Base-by-base conservation (phyloP, 805 yeast genomes). In the Starmerella floricola region DNA sequence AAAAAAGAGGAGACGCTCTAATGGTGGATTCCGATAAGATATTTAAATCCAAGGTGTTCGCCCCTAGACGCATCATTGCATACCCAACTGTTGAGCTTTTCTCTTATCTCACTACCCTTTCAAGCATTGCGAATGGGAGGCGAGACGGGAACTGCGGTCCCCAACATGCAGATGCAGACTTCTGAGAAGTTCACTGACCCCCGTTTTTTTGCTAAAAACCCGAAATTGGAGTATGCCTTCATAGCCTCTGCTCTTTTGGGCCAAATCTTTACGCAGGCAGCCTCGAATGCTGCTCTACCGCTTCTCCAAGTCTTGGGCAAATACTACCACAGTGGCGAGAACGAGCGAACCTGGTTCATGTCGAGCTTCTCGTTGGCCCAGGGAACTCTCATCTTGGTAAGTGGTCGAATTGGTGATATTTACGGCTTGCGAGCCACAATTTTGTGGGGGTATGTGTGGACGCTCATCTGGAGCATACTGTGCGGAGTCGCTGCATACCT, bases 391-490 rank as follows among this genome's bases (percentile, higher is more conserved):
- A 79, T 81, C 38, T 59, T 81, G 23, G 65, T 76, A 3, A 71
- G 79, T 32, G 91, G 91, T 11, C 67, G 77, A 40, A 55, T 79
- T 39, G 91, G 93, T 27, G 93, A 81, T 53, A 62, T 80, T 8
- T 73, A 72, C 49, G 91, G 91, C 0, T 64, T 78, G 38, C 76
- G 74, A 44, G 61, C 57, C 31, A 57, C 74, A 10, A 66, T 76
- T 40, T 35, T 74, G 0, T 50, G 65, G 6, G 85, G 88, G 1
- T 75, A 76, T 58, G 37, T 60, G 11, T 71, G 80, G 73, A 59
- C 69, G 2, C 53, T 67, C 0, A 23, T 78, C 0, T 77, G 85
- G 79, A 62, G 76, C 2, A 51, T 79, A 36, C 59, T 81, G 20
- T 68, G 74, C 3, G 88, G 87, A 0, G 54, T 79, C 1, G 62